Evolutionary conservation across 2,329 filamentous ascomycete species (phyloP).

Genomic region (Grosmannia penicillata): DNA sequence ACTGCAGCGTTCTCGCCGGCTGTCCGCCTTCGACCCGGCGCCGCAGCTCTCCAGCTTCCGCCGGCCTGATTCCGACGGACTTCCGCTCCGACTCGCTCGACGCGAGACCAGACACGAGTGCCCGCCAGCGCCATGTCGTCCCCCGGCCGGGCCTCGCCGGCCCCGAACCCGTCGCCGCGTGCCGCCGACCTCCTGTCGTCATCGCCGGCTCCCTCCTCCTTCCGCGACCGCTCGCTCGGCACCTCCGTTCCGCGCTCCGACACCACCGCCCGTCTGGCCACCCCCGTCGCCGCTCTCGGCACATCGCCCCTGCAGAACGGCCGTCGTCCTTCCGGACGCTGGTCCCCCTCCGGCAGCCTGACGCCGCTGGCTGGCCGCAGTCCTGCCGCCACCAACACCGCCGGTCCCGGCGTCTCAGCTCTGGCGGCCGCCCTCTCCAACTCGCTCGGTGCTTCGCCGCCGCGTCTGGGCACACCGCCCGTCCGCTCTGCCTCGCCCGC

Average conservation of each 20-base stretch:
- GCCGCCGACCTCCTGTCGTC: conserved; percentile 21
- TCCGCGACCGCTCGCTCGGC: conserved; percentile 29
- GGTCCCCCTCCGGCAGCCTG: conserved; percentile 31
- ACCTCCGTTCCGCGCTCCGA: conserved; percentile 42
- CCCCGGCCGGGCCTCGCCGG: conserved; percentile 10
- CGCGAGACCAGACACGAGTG: too few species aligned
- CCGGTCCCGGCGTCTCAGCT: conserved; percentile 73
- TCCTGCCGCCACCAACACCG: conserved; percentile 47
- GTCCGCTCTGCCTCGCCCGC: conserved; percentile 42
- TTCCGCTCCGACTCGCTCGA: too few species aligned
- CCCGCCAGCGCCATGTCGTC: too few species aligned
- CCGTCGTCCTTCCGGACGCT: conserved; percentile 11
- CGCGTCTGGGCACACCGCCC: conserved; percentile 53
- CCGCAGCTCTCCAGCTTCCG: too few species aligned
- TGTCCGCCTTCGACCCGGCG: too few species aligned
- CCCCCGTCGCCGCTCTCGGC: conserved; percentile 29
- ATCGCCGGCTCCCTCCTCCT: conserved; percentile 32
- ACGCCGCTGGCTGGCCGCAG: conserved; percentile 52
- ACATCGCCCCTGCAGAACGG: conserved; percentile 13
- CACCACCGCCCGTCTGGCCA: conserved; percentile 45
- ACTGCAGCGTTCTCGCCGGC: too few species aligned
- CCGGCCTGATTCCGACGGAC: too few species aligned
- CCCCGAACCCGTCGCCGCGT: conserved; percentile 6
- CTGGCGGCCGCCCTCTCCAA: conserved; percentile 76
- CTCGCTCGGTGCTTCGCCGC: conserved; percentile 54